Evolutionary conservation across 148 eudicot genomes (phyloP).

Genomic region (Vaccinium darrowii): DNA sequence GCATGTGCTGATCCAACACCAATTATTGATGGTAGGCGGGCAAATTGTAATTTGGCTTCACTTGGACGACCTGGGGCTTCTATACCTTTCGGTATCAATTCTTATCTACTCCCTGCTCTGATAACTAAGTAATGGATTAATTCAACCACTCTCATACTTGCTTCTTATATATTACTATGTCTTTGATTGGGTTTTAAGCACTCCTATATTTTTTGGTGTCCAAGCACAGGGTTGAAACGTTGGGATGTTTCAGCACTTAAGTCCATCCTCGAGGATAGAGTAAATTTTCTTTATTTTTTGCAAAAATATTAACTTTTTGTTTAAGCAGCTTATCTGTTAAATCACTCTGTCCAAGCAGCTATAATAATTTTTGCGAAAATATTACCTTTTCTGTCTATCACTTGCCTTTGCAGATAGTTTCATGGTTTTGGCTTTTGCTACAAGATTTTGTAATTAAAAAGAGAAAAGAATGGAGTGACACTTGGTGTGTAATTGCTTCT

Average conservation of each 20-base stretch:
- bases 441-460: not conserved
- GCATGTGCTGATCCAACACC: constrained; percentile 93
- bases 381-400: not conserved
- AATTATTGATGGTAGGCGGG: constrained; percentile 90
- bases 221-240: not conserved
- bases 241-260: not conserved
- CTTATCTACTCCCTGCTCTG: constrained; percentile 7
- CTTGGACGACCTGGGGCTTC: constrained; percentile 85
- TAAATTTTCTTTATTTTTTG: not conserved
- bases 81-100: constrained; percentile 46
- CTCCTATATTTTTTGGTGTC: not conserved
- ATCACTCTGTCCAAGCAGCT: no score
- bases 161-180: not conserved
- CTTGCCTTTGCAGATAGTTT: not conserved
- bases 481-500: not conserved
- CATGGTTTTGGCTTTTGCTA: not conserved
- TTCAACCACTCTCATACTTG: not conserved
- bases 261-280: not conserved
- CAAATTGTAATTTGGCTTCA: constrained; percentile 95
- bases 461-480: not conserved
- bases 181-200: not conserved
- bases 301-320: not conserved
- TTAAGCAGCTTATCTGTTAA: not conserved
- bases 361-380: not conserved
- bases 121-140: not conserved